phyloP scores from a whole-genome alignment of 805 yeast genomes.

The Lipomyces japonicus region DNA sequence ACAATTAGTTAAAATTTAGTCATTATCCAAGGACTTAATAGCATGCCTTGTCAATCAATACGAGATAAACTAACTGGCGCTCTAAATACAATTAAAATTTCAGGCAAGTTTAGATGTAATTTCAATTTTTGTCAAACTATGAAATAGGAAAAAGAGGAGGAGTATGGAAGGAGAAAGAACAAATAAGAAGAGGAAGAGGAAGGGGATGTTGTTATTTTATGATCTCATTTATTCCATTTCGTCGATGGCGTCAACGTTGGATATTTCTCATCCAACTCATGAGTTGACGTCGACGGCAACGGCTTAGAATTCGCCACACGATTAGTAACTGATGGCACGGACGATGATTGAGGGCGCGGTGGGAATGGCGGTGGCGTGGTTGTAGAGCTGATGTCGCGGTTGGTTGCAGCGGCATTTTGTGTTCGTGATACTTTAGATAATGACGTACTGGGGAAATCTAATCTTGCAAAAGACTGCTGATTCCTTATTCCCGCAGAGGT shows the following conservation, averaged over 20 bases:
- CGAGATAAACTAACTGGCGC: too few species aligned
- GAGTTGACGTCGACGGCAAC: neutral
- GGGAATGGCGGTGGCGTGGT: constrained; percentile 13
- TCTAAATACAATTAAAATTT: too few species aligned
- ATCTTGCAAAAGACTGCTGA: constrained; percentile 2
- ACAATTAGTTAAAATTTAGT: too few species aligned
- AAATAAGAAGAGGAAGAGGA: neutral
- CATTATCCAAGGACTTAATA: too few species aligned
- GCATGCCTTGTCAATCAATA: too few species aligned
- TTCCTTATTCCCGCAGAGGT: neutral
- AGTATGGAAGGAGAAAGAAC: too few species aligned
- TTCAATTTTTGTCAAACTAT: too few species aligned
- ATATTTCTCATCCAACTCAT: neutral
- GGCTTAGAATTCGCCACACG: neutral
- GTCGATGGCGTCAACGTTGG: constrained; percentile 4
- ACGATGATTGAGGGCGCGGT: constrained; percentile 11
- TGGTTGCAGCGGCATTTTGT: neutral
- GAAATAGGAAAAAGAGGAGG: too few species aligned
- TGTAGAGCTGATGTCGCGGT: neutral
- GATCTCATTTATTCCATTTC: neutral
- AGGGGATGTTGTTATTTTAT: neutral
- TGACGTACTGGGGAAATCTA: constrained; percentile 22
- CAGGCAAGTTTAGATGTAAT: too few species aligned
- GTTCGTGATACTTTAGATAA: constrained; percentile 9
- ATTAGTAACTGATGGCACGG: neutral